Conservation (phyloP, 306 rosid genomes). For the Mucuna pruriens region DNA sequence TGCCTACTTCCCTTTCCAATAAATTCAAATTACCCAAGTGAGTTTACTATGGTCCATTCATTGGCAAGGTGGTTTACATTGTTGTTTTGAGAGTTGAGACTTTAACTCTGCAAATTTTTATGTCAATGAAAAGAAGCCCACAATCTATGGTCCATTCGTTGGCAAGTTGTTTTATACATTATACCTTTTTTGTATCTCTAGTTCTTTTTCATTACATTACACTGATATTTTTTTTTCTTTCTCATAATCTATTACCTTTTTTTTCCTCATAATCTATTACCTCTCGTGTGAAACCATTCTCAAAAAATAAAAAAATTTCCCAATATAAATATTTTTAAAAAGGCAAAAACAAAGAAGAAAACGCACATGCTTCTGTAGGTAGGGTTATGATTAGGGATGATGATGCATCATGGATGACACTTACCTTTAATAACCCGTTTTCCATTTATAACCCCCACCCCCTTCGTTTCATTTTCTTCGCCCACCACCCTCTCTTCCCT, state of each 20-base stretch:
- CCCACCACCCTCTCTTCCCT: background rate
- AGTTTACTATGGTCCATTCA: too few relatives aligned
- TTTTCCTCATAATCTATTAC: background rate
- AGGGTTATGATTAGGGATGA: constrained; percentile 16
- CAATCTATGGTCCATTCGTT: too few relatives aligned
- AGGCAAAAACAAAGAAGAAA: background rate
- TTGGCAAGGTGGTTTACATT: too few relatives aligned
- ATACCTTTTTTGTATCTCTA: too few relatives aligned
- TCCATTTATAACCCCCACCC: constrained; percentile 36
- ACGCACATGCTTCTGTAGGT: constrained; percentile 44
- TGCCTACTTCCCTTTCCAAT: too few relatives aligned
- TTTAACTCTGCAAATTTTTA: too few relatives aligned
- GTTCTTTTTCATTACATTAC: too few relatives aligned
- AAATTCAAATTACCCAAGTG: too few relatives aligned
- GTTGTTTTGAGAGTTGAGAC: too few relatives aligned
- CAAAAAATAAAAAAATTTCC: background rate
- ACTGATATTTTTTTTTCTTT: too few relatives aligned
- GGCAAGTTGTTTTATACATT: too few relatives aligned
- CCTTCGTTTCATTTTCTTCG: background rate
- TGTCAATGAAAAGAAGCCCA: too few relatives aligned
- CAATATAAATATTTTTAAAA: background rate
- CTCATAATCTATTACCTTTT: background rate
- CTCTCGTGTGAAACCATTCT: background rate
- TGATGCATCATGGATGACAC: background rate
- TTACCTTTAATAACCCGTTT: constrained; percentile 28